Base-by-base conservation (phyloP, 441 rosid species). In the Adansonia madagascariensis region DNA sequence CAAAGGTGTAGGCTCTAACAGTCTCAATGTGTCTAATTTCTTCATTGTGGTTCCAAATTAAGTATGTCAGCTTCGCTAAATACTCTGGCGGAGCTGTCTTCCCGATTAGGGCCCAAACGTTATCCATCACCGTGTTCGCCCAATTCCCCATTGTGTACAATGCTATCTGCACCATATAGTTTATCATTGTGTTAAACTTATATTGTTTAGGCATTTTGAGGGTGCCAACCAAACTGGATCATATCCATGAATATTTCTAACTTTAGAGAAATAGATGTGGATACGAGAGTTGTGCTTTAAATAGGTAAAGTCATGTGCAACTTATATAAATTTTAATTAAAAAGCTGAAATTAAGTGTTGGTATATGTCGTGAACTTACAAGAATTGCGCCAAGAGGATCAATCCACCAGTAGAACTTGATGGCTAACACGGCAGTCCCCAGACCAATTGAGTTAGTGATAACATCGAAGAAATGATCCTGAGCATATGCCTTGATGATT, bases 391-490 rank as follows among this genome's bases (percentile, higher is more conserved):
- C 92, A 1, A 78, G 55, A 6, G 89, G 91, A 76, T 89, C 92
- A 12, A 89, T 83, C 88, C 89, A 87, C 91, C 89, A 89, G 81
- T 44, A 43, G 81, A 78, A 79, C 53, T 60, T 74, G 75, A 89
- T 71, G 12, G 92, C 87, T 9, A 85, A 60, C 2, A 85, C 83
- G 20, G 86, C 89, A 0, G 88, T 76, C 56, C 70, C 81, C 24
- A 87, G 72, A 44, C 89, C 91, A 22, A 85, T 52, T 0, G 89
- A 87, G 80, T 89, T 89, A 8, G 92, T 89, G 55, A 89, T 53
- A 24, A 87, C 91, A 56, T 87, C 91, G 24, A 86, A 89, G 78
- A 89, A 80, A 73, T 89, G 92, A 75, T 89, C 92, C 70, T 89
- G 87, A 12, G 89, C 89, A 46, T 88, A 88, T 14, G 89, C 87